Base-by-base conservation (phyloP, 2,329 filamentous ascomycete species). In the Ceratocystis smalleyi region DNA sequence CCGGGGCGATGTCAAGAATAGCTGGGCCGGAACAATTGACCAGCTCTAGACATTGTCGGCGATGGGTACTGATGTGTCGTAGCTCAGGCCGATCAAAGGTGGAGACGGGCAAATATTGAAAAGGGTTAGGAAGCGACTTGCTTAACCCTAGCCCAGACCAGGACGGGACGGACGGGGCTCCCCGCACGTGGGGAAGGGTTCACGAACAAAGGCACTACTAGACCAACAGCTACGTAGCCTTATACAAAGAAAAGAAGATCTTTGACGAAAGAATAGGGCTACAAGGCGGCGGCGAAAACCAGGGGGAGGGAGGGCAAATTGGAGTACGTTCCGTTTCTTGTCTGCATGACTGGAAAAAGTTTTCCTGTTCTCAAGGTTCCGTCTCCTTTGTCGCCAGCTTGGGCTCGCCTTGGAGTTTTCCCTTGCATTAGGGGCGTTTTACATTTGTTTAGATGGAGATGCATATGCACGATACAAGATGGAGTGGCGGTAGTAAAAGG, bases 391-490 rank as follows among this genome's bases (percentile, higher is more conserved):
- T 15, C 15, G 35, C 35, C 35, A 12, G 35, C 10, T 15, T 40
- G 10, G 35, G 15, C 12, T 40, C 10, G 12, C 35, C 35, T 40
- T 40, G 49, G 22, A 30, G 22, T 30, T 55, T 55, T 55, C 51
- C 51, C 24, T 55, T 55, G 51, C 51, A 55, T 55, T 55, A 55
- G 51, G 51, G 51, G 24, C 17, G 51, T 27, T 24, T 55, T 55
- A 17, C 35, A 40, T 55, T 55, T 55, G 51, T 55, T 55, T 22
- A 55, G 51, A 55, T 55, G 51, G 51, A 55, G 51, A 32, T 55
- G 51, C 47, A 51, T 24, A 15, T 24, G 19, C 22, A 47, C 45
- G 45, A 47, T 22, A 47, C 45, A 47, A 24, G 19, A 49, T 22
- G 47, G 17, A 49, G 47, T 49, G n/a, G 47, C 8, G 22, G n/a